Base-by-base conservation (phyloP, 768 basidiomycete genomes). In the Pleurotus platypus region DNA sequence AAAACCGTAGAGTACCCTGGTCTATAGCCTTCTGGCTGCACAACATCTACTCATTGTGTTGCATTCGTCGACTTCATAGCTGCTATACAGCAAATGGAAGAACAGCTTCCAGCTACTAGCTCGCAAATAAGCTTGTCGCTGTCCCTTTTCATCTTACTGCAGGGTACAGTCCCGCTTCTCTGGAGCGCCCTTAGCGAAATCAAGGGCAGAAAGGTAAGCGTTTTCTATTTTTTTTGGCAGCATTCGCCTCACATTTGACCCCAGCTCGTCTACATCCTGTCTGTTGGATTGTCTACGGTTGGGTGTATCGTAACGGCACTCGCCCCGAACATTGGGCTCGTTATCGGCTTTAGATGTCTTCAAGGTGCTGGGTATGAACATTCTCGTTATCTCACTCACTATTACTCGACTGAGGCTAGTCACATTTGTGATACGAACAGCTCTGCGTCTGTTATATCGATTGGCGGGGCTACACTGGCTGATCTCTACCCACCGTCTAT, bases 381-480 rank as follows among this genome's bases (percentile, higher is more conserved):
- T 20, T 40, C 38, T 27, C 22, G 24, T 35, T 35, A 42, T 8
- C 39, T 4, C 7, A 20, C 20, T 1, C 1, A 50, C 39, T 13
- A 56, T 4, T 16, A 8, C 42, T 35, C 30, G 9, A 11, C 30
- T 30, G 30, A 30, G 24, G 30, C 30, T 9, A 30, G 24, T 11
- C 24, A 37, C 20, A 38, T 4, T 38, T 49, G 26, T 53, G 18
- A 13, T 15, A 46, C 63, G 43, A 57, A 58, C 57, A 87, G 84
- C 46, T 85, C 85, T 3, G 82, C 84, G 48, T 86, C 87, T 7
- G 84, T 87, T 9, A 77, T 88, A 42, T 67, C 85, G 0, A 83
- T 92, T 55, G 92, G 90, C 4, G 87, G 88, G 0, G 89, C 86
- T 12, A 88, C 89, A 3, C 72, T 92, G 2, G 89, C 89, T 1